These are phyloP conservation scores for Pseudogymnoascus sp. DNA, from an alignment of 2,329 filamentous ascomycete species.

Conservation along the genomic window DNA sequence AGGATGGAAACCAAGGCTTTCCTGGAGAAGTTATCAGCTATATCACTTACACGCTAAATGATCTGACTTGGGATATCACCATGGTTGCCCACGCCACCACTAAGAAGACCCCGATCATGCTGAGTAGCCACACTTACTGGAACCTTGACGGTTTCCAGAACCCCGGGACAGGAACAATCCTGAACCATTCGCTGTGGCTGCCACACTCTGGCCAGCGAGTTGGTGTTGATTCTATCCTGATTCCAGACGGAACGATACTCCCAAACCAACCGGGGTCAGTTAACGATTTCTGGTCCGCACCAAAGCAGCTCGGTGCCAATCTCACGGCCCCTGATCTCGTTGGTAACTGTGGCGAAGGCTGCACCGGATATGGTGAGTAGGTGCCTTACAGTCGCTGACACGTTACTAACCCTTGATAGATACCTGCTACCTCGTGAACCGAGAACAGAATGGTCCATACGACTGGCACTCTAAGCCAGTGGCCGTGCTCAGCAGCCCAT, in stretches of 20 bases:
- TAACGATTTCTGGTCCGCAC: conserved; percentile 75
- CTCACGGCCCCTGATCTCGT: conserved; percentile 55
- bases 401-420: conserved; percentile 36
- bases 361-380: conserved; percentile 71
- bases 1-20: conserved; percentile 69
- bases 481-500: conserved; percentile 63
- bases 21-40: conserved; percentile 70
- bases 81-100: conserved; percentile 66
- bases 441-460: conserved; percentile 48
- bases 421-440: conserved; percentile 65
- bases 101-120: conserved; percentile 76
- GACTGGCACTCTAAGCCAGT: conserved; percentile 60
- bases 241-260: conserved; percentile 72
- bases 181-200: conserved; percentile 68
- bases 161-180: conserved; percentile 55
- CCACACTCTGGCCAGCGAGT: conserved; percentile 68
- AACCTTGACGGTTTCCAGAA: conserved; percentile 76
- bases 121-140: conserved; percentile 71
- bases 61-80: conserved; percentile 64
- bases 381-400: background rate
- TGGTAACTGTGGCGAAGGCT: conserved; percentile 73
- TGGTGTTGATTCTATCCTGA: conserved; percentile 62
- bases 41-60: conserved; percentile 65
- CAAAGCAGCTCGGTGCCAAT: conserved; percentile 72
- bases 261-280: conserved; percentile 60